Percentiles rank a stretch among this genome's conserved stretches.
Conservation (phyloP, 2,329 filamentous ascomycete species). For the Fusarium sarcochroum region DNA sequence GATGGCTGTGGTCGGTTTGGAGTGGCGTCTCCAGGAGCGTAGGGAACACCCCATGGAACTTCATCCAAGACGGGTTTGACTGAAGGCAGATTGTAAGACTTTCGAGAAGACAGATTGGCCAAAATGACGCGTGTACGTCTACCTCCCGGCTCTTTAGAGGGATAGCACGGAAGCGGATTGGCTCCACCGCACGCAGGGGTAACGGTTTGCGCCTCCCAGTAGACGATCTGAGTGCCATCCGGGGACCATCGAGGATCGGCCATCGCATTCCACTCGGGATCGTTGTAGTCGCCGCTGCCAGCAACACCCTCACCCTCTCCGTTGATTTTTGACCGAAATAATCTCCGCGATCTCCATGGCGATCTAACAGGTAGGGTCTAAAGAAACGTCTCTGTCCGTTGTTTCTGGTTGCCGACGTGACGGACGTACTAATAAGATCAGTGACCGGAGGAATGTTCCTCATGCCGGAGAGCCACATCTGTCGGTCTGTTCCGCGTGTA, state of each 20-base stretch:
- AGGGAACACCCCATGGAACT: constrained; percentile 15
- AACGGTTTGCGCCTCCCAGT: constrained; percentile 56
- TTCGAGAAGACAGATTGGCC: constrained; percentile 53
- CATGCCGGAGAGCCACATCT: constrained; percentile 59
- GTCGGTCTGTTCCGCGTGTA: constrained; percentile 57
- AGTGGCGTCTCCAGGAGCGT: background rate
- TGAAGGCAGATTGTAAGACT: constrained; percentile 40
- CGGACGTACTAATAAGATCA: constrained; percentile 53
- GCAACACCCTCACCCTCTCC: constrained; percentile 47
- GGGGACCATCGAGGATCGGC: constrained; percentile 60
- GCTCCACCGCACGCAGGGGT: constrained; percentile 59
- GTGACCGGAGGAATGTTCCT: constrained; percentile 58
- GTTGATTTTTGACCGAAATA: constrained; percentile 63
- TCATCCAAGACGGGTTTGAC: constrained; percentile 1
- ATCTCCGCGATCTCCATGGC: constrained; percentile 58
- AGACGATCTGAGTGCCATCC: constrained; percentile 60
- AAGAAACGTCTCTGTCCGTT: constrained; percentile 63
- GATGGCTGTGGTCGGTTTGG: background rate
- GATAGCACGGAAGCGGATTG: constrained; percentile 59
- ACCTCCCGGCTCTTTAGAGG: constrained; percentile 56
- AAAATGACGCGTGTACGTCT: constrained; percentile 59
- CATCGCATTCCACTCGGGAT: constrained; percentile 62
- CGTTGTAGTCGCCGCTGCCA: constrained; percentile 55
- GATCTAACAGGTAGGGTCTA: constrained; percentile 60
- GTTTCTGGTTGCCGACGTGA: constrained; percentile 59